Percentiles rank a stretch among this genome's conserved stretches.
Conservation (phyloP, 2,329 filamentous ascomycete genomes). For the Ilyonectria robusta region DNA sequence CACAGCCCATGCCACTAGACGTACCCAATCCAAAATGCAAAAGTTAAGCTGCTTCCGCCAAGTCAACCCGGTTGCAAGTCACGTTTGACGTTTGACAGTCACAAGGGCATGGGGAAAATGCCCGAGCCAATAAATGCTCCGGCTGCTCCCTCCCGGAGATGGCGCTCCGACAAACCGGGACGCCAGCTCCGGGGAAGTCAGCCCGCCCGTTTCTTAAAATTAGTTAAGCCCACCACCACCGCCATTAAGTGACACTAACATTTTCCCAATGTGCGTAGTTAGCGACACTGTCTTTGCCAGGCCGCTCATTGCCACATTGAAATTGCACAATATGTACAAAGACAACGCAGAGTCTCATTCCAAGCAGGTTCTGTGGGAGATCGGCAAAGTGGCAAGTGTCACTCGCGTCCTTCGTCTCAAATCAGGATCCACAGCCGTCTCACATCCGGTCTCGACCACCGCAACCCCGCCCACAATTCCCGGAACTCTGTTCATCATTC, state of each 20-base stretch:
- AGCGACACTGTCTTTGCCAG: no score
- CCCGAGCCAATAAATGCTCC: neutral
- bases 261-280: no score
- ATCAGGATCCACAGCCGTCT: neutral
- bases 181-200: neutral
- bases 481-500: neutral
- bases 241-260: neutral
- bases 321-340: neutral
- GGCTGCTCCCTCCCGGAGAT: neutral
- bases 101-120: neutral
- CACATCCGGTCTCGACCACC: neutral
- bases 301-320: neutral
- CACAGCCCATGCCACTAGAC: neutral
- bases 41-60: neutral
- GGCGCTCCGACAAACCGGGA: neutral
- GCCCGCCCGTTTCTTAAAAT: neutral
- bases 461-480: conserved; percentile 1
- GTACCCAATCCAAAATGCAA: neutral
- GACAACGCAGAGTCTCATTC: neutral
- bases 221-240: neutral
- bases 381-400: conserved; percentile 11
- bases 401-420: neutral
- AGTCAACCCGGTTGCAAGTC: no score
- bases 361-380: neutral
- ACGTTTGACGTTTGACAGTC: neutral